phyloP scores from a whole-genome alignment of 192 early-diverging fungal species.

The Chytriomyces hyalinus region DNA sequence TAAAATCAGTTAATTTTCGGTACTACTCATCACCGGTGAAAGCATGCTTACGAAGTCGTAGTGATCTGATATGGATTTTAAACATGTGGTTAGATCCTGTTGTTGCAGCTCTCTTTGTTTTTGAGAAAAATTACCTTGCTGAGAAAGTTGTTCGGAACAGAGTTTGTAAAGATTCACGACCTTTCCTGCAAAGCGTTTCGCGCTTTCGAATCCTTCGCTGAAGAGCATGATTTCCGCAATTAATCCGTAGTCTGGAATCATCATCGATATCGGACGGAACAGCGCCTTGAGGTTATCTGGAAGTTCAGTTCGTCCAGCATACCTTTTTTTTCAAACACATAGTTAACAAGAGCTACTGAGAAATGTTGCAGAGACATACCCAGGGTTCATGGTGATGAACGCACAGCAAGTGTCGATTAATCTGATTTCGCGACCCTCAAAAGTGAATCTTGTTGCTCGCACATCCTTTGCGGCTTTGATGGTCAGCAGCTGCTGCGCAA shows the following conservation, averaged over 20 bases:
- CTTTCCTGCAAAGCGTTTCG: conserved; percentile 61
- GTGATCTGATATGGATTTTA: conserved; percentile 48
- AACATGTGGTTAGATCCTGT: too few relatives aligned
- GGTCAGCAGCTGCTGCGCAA: conserved; percentile 67
- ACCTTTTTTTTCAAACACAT: neutral
- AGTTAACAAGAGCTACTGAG: neutral
- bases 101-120: neutral
- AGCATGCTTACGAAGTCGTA: conserved; percentile 55
- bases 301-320: conserved; percentile 62
- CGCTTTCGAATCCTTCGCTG: conserved; percentile 69
- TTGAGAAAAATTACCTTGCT: conserved; percentile 41
- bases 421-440: conserved; percentile 64
- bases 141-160: conserved; percentile 67
- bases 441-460: conserved; percentile 61
- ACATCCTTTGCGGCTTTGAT: conserved; percentile 68
- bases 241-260: conserved; percentile 67
- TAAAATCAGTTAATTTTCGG: too few relatives aligned
- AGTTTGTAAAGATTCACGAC: conserved; percentile 69
- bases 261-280: conserved; percentile 68
- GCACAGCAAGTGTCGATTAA: conserved; percentile 66
- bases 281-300: conserved; percentile 69
- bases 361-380: conserved; percentile 36
- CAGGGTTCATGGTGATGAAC: conserved; percentile 70
- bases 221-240: conserved; percentile 72
- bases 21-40: too few relatives aligned